Evolutionary conservation across 2,329 filamentous ascomycete species (phyloP).

Genomic region (Aspergillus sp.): DNA sequence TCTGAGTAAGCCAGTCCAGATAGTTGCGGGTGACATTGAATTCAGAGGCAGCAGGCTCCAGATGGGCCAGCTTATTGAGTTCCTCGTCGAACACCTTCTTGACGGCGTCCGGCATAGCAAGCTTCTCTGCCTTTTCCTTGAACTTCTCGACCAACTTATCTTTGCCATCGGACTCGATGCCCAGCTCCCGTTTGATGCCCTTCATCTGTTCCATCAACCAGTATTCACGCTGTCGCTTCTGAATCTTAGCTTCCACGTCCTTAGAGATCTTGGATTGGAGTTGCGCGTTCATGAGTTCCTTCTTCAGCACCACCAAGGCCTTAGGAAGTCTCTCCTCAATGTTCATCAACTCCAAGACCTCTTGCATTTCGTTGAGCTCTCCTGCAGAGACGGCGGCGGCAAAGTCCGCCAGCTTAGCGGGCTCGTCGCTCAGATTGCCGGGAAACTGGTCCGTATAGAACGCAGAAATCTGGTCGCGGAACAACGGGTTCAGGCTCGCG

Average conservation of each 20-base stretch:
- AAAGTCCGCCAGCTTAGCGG: conserved; percentile 93
- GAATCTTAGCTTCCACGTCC: conserved; percentile 96
- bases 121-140: conserved; percentile 87
- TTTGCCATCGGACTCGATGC: conserved; percentile 96
- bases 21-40: conserved; percentile 99
- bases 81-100: conserved; percentile 98
- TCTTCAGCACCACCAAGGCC: conserved; percentile 88
- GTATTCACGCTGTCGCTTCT: conserved; percentile 95
- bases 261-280: conserved; percentile 96
- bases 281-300: conserved; percentile 97
- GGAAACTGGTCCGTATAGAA: conserved; percentile 95
- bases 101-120: conserved; percentile 95
- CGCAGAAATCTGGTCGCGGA: conserved; percentile 95
- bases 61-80: conserved; percentile 91
- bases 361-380: conserved; percentile 87
- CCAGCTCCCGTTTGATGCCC: conserved; percentile 90
- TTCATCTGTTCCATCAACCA: conserved; percentile 99
- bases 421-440: conserved; percentile 92
- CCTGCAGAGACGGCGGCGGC: conserved; percentile 95
- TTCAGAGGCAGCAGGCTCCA: conserved; percentile 94
- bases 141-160: conserved; percentile 98
- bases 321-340: conserved; percentile 92
- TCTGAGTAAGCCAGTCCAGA: conserved; percentile 96
- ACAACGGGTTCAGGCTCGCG: conserved; percentile 87
- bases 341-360: conserved; percentile 83